phyloP scores from a whole-genome alignment of 805 yeast species.

The Candida quercuum region DNA sequence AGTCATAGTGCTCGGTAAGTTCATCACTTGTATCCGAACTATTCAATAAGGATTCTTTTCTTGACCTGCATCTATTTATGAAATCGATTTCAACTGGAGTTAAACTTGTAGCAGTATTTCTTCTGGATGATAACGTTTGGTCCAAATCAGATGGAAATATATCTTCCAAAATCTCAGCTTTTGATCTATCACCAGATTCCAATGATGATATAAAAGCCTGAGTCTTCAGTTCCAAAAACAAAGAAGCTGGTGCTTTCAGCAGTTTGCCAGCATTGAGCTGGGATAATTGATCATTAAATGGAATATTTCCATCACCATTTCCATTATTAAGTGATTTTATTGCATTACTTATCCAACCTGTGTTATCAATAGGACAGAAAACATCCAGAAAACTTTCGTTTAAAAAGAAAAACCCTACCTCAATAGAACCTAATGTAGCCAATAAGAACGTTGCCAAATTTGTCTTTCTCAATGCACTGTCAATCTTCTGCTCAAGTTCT shows the following conservation, averaged over 20 bases:
- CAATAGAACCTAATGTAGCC: conserved; percentile 81
- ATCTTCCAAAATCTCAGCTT: conserved; percentile 64
- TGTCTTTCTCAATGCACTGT: conserved; percentile 64
- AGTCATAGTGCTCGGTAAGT: conserved; percentile 70
- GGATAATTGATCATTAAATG: conserved; percentile 10
- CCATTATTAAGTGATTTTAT: neutral
- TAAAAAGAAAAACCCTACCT: conserved; percentile 81
- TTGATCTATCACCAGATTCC: conserved; percentile 53
- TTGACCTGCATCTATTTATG: conserved; percentile 61
- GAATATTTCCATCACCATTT: neutral
- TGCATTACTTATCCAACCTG: neutral
- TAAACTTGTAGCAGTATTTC: conserved; percentile 28
- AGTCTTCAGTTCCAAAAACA: conserved; percentile 84
- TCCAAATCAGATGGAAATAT: conserved; percentile 68
- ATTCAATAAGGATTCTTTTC: conserved; percentile 57
- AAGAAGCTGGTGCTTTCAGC: conserved; percentile 72
- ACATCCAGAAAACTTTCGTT: conserved; percentile 82
- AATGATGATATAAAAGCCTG: conserved; percentile 92
- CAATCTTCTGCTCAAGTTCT: conserved; percentile 17
- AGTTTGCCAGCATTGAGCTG: conserved; percentile 40
- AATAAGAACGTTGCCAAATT: conserved; percentile 83
- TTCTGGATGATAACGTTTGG: conserved; percentile 31
- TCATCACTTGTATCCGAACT: conserved; percentile 34
- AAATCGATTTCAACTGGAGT: conserved; percentile 81
- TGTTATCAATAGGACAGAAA: conserved; percentile 60